These are phyloP conservation scores for Ascodesmis nigricans DNA, from an alignment of 495 filamentous ascomycete species.

Conservation along the genomic window DNA sequence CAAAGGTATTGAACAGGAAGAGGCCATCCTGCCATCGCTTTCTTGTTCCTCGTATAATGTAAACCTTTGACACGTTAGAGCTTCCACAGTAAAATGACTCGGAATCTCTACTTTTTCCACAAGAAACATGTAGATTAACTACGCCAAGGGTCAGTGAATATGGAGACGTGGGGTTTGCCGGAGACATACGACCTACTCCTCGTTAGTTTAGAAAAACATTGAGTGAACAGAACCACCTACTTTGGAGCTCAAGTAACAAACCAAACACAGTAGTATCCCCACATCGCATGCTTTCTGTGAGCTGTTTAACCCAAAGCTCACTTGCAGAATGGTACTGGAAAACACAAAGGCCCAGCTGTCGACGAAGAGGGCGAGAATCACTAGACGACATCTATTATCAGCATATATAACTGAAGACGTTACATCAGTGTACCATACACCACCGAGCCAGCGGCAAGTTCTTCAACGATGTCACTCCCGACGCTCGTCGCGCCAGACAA, in stretches of 20 bases:
- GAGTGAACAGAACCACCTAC: constrained; percentile 9
- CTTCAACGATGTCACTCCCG: constrained; percentile 6
- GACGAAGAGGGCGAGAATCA: constrained; percentile 17
- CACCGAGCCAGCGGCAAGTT: constrained; percentile 18
- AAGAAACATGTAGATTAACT: constrained; percentile 19
- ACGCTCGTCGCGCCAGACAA: constrained; percentile 16
- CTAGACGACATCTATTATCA: constrained; percentile 5
- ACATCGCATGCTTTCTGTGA: constrained; percentile 15
- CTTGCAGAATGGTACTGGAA: constrained; percentile 20
- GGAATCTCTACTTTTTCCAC: constrained; percentile 17
- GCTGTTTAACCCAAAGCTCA: constrained; percentile 19
- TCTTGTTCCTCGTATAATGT: constrained; percentile 18
- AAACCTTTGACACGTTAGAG: constrained; percentile 10
- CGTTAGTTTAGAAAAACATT: no score
- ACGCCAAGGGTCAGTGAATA: background rate
- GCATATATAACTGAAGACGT: background rate
- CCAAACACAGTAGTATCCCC: constrained; percentile 19
- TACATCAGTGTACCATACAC: constrained; percentile 10
- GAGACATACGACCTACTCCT: constrained; percentile 4
- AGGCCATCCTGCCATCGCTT: constrained; percentile 16
- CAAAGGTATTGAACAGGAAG: constrained; percentile 20
- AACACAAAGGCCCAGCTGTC: constrained; percentile 21
- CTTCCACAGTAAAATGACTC: background rate
- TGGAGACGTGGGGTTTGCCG: background rate
- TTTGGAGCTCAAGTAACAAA: constrained; percentile 22